These are phyloP conservation scores for Mortierella claussenii DNA, from an alignment of 192 early-diverging fungal species.

Conservation along the genomic window DNA sequence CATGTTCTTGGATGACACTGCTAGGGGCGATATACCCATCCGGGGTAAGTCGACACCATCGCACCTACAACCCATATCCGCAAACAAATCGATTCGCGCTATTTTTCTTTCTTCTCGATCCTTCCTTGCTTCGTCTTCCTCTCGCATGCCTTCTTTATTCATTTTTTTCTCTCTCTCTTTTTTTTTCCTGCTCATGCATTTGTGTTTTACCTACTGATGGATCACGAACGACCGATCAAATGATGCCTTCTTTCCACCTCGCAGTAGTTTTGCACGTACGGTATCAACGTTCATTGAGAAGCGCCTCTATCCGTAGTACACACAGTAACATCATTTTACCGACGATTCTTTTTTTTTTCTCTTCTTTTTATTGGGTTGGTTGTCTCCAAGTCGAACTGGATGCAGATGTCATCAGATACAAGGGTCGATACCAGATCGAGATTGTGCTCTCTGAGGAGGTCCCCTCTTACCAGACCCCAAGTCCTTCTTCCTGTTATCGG, in stretches of 20 bases:
- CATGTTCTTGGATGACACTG: neutral
- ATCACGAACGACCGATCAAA: no score
- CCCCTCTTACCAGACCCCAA: constrained; percentile 1
- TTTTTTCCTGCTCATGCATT: neutral
- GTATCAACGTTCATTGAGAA: no score
- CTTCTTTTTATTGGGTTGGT: neutral
- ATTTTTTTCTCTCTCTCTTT: neutral
- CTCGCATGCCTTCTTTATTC: no score
- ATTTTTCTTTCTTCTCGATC: no score
- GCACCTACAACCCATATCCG: no score
- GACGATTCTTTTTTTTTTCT: neutral
- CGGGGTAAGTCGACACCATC: neutral
- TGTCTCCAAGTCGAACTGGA: constrained; percentile 36
- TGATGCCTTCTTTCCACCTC: no score
- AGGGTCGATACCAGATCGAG: constrained; percentile 11
- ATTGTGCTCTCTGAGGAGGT: constrained; percentile 22
- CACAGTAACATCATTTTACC: no score
- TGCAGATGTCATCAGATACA: constrained; percentile 2
- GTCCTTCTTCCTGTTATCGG: constrained; percentile 9
- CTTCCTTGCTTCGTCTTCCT: no score
- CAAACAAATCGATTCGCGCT: no score
- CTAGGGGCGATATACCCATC: neutral
- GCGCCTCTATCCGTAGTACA: no score
- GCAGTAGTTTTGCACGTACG: no score
- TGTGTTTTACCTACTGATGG: no score